phyloP scores from a whole-genome alignment of 2,329 filamentous ascomycete species.

The Lachnellula occidentalis region DNA sequence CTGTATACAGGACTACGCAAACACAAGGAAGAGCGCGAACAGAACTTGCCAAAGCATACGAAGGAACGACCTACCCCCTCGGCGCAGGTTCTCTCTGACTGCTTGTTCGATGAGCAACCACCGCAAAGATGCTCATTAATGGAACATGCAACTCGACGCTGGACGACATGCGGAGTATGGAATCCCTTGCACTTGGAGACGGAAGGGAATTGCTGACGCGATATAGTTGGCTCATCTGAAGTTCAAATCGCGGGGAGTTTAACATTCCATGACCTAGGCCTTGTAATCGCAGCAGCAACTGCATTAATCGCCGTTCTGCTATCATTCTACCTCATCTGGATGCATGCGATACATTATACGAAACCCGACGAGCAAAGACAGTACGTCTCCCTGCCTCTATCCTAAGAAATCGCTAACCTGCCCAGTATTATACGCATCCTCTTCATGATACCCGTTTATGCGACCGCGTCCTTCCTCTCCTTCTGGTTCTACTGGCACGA shows the following conservation, averaged over 20 bases:
- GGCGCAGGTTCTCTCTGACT: background rate
- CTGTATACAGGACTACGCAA: background rate
- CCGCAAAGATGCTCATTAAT: slow-evolving; percentile 23
- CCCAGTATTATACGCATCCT: slow-evolving; percentile 77
- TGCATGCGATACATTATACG: slow-evolving; percentile 56
- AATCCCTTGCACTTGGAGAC: background rate
- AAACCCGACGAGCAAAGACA: slow-evolving; percentile 55
- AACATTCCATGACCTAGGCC: slow-evolving; percentile 50
- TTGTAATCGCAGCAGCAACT: slow-evolving; percentile 44
- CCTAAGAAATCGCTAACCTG: slow-evolving; percentile 8
- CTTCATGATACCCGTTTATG: slow-evolving; percentile 81
- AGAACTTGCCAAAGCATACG: background rate
- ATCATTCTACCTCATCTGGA: slow-evolving; percentile 52
- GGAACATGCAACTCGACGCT: slow-evolving; percentile 32
- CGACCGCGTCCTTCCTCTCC: slow-evolving; percentile 66
- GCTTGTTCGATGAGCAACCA: slow-evolving; percentile 15
- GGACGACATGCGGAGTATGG: slow-evolving; percentile 33
- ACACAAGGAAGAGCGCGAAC: background rate
- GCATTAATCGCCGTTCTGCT: slow-evolving; percentile 46
- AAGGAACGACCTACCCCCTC: background rate
- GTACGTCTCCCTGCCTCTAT: slow-evolving; percentile 30
- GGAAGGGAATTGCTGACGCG: slow-evolving; percentile 14
- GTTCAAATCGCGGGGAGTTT: slow-evolving; percentile 41
- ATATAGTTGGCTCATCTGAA: slow-evolving; percentile 36
- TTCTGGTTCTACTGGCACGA: slow-evolving; percentile 70